phyloP scores from a whole-genome alignment of 2,329 filamentous ascomycete species.

The Scortechinia acanthostroma region DNA sequence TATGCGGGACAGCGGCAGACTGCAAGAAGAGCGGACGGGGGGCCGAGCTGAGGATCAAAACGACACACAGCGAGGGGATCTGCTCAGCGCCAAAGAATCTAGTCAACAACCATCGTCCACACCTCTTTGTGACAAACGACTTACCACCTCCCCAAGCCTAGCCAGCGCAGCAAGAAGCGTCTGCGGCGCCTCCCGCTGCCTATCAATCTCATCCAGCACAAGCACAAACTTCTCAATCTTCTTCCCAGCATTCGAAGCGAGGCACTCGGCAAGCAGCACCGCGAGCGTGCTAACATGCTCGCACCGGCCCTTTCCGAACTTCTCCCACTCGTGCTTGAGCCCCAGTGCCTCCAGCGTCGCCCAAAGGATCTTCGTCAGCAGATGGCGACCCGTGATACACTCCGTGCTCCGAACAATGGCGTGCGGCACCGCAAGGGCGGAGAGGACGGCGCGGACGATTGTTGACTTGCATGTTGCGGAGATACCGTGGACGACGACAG shows the following conservation, averaged over 20 bases:
- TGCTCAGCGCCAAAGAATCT: no score
- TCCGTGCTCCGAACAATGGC: conserved; percentile 30
- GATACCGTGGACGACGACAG: not conserved
- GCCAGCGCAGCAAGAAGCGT: conserved; percentile 51
- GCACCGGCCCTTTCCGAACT: conserved; percentile 34
- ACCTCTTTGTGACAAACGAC: conserved; percentile 10
- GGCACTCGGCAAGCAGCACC: conserved; percentile 36
- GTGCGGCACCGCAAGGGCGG: conserved; percentile 14
- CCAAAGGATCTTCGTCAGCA: conserved; percentile 33
- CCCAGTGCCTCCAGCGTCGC: conserved; percentile 22
- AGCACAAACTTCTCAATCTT: conserved; percentile 39
- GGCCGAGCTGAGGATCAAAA: conserved; percentile 43
- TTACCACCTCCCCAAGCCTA: conserved; percentile 45
- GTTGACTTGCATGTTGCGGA: conserved; percentile 1
- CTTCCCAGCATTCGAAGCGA: conserved; percentile 13
- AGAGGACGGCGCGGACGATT: not conserved
- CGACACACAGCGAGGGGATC: conserved; percentile 43
- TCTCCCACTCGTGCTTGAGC: conserved; percentile 21
- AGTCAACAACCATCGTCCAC: conserved; percentile 2
- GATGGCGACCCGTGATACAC: conserved; percentile 32
- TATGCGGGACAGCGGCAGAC: conserved; percentile 41
- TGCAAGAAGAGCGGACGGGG: conserved; percentile 44
- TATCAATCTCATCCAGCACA: conserved; percentile 54
- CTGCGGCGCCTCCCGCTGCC: conserved; percentile 45
- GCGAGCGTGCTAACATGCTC: conserved; percentile 49